Conservation (phyloP, 208 protist genomes). For the Acanthamoeba triangularis region DNA sequence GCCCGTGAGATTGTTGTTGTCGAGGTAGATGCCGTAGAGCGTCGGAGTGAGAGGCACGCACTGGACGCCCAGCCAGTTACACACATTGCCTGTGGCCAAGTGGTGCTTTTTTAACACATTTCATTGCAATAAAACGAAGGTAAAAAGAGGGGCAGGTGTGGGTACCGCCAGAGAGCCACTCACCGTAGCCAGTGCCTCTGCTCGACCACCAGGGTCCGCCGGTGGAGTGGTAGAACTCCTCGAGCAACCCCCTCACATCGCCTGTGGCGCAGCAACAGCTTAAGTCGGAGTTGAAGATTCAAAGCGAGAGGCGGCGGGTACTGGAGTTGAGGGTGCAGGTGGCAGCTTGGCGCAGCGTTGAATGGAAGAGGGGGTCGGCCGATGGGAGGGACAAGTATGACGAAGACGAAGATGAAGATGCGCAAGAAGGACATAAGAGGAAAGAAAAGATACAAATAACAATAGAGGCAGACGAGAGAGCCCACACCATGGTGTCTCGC, state of each 20-base stretch:
- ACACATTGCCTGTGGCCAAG: background rate
- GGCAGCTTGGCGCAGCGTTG: no score
- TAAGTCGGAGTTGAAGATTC: no score
- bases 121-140: background rate
- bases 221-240: background rate
- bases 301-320: no score
- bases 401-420: no score
- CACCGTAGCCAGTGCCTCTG: background rate
- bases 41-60: background rate
- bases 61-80: background rate
- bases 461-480: no score
- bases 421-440: no score
- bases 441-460: no score
- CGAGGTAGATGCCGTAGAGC: background rate
- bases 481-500: no score
- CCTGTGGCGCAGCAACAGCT: no score
- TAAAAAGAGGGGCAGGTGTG: background rate
- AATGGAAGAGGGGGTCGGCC: no score
- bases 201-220: background rate
- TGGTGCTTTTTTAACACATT: background rate
- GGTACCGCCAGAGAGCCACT: background rate
- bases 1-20: background rate
- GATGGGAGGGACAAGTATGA: no score
- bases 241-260: background rate
- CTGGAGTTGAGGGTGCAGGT: no score